phyloP scores from a whole-genome alignment of 176 grass and related monocot genomes.

The Bolboschoenus planiculmis region DNA sequence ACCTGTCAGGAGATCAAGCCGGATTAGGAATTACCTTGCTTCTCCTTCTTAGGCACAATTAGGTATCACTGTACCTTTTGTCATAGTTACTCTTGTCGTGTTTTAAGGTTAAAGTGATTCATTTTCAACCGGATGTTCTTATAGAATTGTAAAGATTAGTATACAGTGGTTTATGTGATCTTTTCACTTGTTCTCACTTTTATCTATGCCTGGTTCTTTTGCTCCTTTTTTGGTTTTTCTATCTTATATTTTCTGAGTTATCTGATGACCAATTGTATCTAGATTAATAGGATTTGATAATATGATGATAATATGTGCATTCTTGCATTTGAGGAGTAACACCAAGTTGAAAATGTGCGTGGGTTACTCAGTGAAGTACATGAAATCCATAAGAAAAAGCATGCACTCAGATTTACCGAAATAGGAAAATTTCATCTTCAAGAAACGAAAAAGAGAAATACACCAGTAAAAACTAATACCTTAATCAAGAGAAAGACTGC shows the following conservation, averaged over 20 bases:
- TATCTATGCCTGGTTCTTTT: background rate
- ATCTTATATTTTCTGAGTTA: background rate
- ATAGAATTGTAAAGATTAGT: background rate
- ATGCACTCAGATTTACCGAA: background rate
- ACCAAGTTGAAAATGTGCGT: too few relatives aligned
- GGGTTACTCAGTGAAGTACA: background rate
- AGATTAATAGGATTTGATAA: background rate
- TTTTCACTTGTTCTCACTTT: background rate
- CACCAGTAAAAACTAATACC: background rate
- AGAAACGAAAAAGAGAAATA: background rate
- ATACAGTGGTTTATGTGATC: background rate
- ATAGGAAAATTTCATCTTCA: background rate
- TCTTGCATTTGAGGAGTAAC: too few relatives aligned
- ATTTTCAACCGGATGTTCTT: background rate
- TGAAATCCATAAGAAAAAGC: background rate
- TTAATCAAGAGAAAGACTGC: background rate
- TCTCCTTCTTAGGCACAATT: conserved; percentile 6
- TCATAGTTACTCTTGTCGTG: background rate
- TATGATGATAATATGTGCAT: background rate
- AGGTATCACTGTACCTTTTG: background rate
- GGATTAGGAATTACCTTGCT: conserved; percentile 3
- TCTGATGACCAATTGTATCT: background rate
- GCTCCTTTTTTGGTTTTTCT: background rate
- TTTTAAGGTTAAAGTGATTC: background rate
- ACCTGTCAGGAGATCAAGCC: conserved; percentile 18